A percentile compares a stretch with the other conserved stretches of the same genome.
Conservation (phyloP, 129 eudicot species). For the Pittosporum tobira region DNA sequence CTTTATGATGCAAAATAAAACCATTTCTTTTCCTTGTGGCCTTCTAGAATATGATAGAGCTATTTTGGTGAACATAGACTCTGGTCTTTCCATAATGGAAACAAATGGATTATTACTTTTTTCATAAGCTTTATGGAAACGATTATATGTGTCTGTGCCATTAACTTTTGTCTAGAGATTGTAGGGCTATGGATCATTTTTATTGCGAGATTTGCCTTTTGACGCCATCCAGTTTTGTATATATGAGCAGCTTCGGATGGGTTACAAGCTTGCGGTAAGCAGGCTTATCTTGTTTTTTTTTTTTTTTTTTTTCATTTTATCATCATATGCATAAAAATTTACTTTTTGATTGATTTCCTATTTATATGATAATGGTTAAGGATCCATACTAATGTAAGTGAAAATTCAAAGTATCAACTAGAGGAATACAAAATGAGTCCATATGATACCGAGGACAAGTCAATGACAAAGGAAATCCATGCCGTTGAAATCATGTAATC, state of each 20-base stretch:
- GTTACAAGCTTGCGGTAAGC: constrained; percentile 83
- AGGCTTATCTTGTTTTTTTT: constrained; percentile 8
- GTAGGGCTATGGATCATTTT: constrained; percentile 82
- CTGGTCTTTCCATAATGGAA: background rate
- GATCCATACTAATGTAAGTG: background rate
- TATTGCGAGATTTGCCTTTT: constrained; percentile 85
- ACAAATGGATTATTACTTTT: background rate
- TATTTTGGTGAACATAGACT: background rate
- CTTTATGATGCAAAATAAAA: background rate
- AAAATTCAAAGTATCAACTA: background rate
- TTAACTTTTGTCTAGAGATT: constrained; percentile 17
- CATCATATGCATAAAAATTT: background rate
- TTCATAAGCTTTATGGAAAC: constrained; percentile 1
- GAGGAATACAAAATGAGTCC: background rate
- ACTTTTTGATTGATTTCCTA: background rate
- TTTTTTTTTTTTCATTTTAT: constrained; percentile 1
- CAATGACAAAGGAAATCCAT: background rate
- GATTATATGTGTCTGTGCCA: background rate
- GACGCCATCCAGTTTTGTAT: constrained; percentile 89
- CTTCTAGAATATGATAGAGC: background rate
- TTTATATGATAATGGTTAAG: background rate
- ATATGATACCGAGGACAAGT: background rate
- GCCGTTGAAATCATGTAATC: background rate
- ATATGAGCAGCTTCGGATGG: constrained; percentile 80
- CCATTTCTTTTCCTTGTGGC: background rate